These are phyloP conservation scores for Populus deltoides DNA, from an alignment of 345 rosid species.

Conservation along the genomic window DNA sequence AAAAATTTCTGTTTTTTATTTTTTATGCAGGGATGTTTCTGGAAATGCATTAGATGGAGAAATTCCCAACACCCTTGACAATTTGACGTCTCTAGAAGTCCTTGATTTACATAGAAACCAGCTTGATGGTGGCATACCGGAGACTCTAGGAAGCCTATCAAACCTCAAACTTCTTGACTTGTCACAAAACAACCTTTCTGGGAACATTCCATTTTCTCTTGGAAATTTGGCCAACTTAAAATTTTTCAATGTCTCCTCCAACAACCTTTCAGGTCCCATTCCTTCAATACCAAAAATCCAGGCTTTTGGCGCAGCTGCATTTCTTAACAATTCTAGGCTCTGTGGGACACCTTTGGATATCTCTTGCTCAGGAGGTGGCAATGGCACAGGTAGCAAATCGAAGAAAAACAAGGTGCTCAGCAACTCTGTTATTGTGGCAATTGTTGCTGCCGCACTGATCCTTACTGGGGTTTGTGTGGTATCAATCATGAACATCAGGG, in stretches of 20 bases:
- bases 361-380: constrained; percentile 47
- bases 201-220: constrained; percentile 67
- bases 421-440: constrained; percentile 76
- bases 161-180: constrained; percentile 59
- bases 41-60: constrained; percentile 67
- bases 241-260: constrained; percentile 68
- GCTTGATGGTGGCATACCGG: constrained; percentile 65
- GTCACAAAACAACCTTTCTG: constrained; percentile 67
- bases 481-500: constrained; percentile 72
- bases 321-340: constrained; percentile 64
- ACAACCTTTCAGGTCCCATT: constrained; percentile 69
- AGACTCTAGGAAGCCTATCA: constrained; percentile 51
- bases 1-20: constrained; percentile 5
- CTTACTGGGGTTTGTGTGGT: constrained; percentile 77
- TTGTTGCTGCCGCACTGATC: constrained; percentile 79
- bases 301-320: constrained; percentile 64
- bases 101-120: constrained; percentile 69
- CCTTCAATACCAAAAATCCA: constrained; percentile 48
- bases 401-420: constrained; percentile 52
- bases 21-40: constrained; percentile 76
- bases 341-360: constrained; percentile 71
- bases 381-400: constrained; percentile 26
- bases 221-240: constrained; percentile 48
- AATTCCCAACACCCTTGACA: constrained; percentile 56
- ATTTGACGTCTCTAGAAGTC: constrained; percentile 67